A percentile compares a stretch with the other conserved stretches of the same genome.
Conservation (phyloP, 2,329 filamentous ascomycete species). For the Colletotrichum destructivum region DNA sequence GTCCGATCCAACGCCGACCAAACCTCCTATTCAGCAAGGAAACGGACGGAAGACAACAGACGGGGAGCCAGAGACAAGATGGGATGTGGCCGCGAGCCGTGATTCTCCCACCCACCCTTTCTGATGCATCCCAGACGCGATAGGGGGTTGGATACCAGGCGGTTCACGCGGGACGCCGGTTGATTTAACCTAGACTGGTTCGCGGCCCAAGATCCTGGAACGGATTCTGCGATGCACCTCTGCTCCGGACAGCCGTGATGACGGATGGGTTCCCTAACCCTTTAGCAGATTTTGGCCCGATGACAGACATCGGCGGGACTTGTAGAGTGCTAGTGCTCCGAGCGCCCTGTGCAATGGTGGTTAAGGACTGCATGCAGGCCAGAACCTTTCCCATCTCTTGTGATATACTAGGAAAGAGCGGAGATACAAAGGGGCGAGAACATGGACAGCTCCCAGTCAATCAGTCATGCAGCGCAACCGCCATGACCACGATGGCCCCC, state of each 20-base stretch:
- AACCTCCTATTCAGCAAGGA: slow-evolving; percentile 7
- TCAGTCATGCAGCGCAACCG: slow-evolving; percentile 26
- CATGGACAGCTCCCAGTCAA: slow-evolving; percentile 17
- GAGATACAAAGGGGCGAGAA: slow-evolving; percentile 15
- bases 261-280: slow-evolving; percentile 19
- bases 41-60: slow-evolving; percentile 38
- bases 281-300: slow-evolving; percentile 21
- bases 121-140: slow-evolving; percentile 21
- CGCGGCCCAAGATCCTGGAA: slow-evolving; percentile 31
- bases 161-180: slow-evolving; percentile 27
- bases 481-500: slow-evolving; percentile 25
- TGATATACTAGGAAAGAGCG: slow-evolving; percentile 19
- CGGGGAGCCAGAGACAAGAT: slow-evolving; percentile 27
- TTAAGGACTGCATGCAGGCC: slow-evolving; percentile 29
- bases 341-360: slow-evolving; percentile 24
- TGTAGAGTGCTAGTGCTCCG: slow-evolving; percentile 7
- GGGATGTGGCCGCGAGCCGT: slow-evolving; percentile 26
- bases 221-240: slow-evolving; percentile 29
- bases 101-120: slow-evolving; percentile 5
- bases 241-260: slow-evolving; percentile 26
- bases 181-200: slow-evolving; percentile 35
- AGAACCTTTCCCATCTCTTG: slow-evolving; percentile 12
- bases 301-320: slow-evolving; percentile 29
- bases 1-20: slow-evolving; percentile 26
- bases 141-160: slow-evolving; percentile 6